Evolutionary conservation across 192 early-diverging fungal species (phyloP).

Genomic region (Umbelopsis vinacea): DNA sequence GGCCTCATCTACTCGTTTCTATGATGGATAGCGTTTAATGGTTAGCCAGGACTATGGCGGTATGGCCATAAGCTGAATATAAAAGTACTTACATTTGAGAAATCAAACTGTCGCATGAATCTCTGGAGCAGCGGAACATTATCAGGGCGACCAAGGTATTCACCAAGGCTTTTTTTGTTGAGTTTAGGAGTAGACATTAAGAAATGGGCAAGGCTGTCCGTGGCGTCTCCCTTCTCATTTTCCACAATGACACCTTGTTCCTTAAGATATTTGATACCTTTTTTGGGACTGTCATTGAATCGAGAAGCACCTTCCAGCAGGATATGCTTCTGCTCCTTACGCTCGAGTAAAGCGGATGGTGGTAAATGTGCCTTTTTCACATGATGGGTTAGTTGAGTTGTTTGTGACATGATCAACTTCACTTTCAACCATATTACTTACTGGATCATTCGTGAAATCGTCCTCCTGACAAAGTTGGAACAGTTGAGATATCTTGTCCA

Average conservation of each 20-base stretch:
- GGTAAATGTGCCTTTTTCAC: not conserved
- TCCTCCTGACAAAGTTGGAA: not conserved
- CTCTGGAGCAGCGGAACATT: constrained; percentile 85
- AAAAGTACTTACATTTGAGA: constrained; percentile 68
- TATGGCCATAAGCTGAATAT: not conserved
- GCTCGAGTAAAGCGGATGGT: constrained; percentile 41
- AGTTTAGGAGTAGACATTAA: constrained; percentile 82
- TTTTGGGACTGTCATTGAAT: constrained; percentile 89
- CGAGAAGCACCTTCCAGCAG: constrained; percentile 76
- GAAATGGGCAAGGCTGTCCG: constrained; percentile 72
- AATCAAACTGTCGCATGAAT: constrained; percentile 88
- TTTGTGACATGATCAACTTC: not conserved
- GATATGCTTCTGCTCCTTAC: constrained; percentile 77
- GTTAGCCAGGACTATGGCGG: not conserved
- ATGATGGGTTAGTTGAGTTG: not conserved
- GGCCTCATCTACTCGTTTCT: constrained; percentile 95
- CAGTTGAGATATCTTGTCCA: not conserved
- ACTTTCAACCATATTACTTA: not conserved
- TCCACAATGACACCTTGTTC: constrained; percentile 45
- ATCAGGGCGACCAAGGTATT: constrained; percentile 85
- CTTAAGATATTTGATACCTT: constrained; percentile 84
- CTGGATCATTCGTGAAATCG: not conserved
- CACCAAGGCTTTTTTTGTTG: constrained; percentile 86
- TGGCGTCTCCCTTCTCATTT: constrained; percentile 49
- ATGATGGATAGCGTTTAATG: not conserved